Conservation (phyloP, 1,284 basidiomycete species). For the Anthracocystis panici-leucophaei region DNA sequence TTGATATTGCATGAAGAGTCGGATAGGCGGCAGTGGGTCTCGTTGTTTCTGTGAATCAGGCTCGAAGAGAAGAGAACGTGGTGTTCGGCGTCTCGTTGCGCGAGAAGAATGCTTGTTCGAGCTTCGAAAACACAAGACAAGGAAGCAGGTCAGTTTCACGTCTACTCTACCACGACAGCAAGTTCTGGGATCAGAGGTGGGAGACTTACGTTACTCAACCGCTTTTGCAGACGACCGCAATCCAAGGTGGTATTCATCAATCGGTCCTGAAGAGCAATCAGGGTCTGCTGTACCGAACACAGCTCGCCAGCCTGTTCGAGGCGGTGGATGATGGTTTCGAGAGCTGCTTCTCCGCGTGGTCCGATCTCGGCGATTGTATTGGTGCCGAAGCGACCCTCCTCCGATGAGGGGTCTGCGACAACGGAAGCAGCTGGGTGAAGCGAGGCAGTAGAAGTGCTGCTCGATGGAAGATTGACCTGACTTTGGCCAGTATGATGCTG, state of each 20-base stretch:
- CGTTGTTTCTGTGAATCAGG: background rate
- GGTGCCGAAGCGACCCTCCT: background rate
- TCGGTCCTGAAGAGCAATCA: conserved; percentile 17
- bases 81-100: conserved; percentile 9
- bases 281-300: conserved; percentile 23
- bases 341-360: background rate
- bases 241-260: conserved; percentile 14
- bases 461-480: background rate
- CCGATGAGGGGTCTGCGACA: background rate
- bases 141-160: conserved; percentile 1
- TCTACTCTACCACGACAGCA: background rate
- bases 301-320: conserved; percentile 29
- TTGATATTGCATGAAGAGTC: conserved; percentile 1
- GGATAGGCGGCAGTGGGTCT: too few species aligned
- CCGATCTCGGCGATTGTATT: background rate
- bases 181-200: too few species aligned
- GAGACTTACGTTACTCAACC: conserved; percentile 24
- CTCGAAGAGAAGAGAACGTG: conserved; percentile 3
- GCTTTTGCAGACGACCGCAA: conserved; percentile 11
- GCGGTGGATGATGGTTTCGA: conserved; percentile 9
- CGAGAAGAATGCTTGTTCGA: conserved; percentile 27
- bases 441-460: background rate
- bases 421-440: background rate
- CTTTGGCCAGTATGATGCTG: conserved; percentile 15
- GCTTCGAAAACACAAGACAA: conserved; percentile 1